Base-by-base conservation (phyloP, 208 protist genomes). In the Leishmania major region DNA sequence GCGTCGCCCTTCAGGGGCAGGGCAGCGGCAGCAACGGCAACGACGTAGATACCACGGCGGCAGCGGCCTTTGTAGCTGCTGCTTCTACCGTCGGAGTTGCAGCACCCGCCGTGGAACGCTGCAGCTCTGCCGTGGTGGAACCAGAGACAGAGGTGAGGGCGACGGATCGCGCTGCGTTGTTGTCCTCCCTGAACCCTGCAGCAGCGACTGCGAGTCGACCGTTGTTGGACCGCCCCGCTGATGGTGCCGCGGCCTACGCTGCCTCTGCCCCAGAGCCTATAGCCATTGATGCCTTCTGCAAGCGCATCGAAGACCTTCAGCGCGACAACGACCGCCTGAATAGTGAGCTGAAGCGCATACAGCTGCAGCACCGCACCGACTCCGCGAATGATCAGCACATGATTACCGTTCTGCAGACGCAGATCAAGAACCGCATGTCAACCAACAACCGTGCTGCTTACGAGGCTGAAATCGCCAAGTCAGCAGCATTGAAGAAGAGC, bases 311-410 rank as follows among this genome's bases (percentile, higher is more conserved):
- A 69, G 76, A 86, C 55, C 78, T 92, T 47, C 82, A 90, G 83
- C 87, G 78, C 60, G 89, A 92, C 59, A 92, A 89, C 64, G 87
- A 90, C 73, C 79, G 83, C 3, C 74, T 92, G 31, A 66, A 75
- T 19, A 84, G 80, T 5, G 89, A 93, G 79, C 67, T 93, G 74
- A 88, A 87, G 77, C 89, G 87, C 31, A 77, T 81, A 57, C 75
- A 92, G 78, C n/a, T 77, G 77, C 75, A 83, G 71, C 64, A 84
- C 76, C 76, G 82, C 47, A 75, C 64, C 51, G 84, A 87, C 57
- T 71, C 72, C 2, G 89, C 87, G 35, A 86, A 92, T 28, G 86
- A 92, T 64, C 83, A 86, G 69, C 83, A 73, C 60, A 89, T 82
- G 45, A 89, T 92, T 71, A 77, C 79, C 25, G 57, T 82, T 70